Base-by-base conservation (phyloP, 1,284 basidiomycete genomes). In the Apiotrichum brassicae region DNA sequence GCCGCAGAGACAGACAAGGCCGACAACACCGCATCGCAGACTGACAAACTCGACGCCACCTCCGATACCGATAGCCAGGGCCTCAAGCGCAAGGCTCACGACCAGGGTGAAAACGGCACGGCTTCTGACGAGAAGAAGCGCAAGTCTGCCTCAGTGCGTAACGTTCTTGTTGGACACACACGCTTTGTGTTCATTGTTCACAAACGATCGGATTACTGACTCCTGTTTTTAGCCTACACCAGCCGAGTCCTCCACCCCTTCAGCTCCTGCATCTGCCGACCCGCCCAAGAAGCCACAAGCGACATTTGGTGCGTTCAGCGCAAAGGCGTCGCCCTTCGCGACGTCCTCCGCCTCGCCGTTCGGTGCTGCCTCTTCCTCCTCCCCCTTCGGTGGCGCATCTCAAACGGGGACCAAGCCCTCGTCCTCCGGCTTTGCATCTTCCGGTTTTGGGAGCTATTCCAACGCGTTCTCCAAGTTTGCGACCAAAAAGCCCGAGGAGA, bases 241-340 rank as follows among this genome's bases (percentile, higher is more conserved):
- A 5, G 26, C 32, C 12, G 42, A 41, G 13, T 19, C 34, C 20
- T n/a, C 38, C 4, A 11, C 43, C n/a, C n/a, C n/a, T 9, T 11
- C 39, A n/a, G 25, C 53, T 11, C n/a, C 44, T 1, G 44, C 50
- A 18, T 11, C 51, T 8, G 13, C 49, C 24, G 52, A 47, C 11
- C 53, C 61, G 11, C 47, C 51, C 16, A 65, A 65, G 56, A 62
- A 64, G 48, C 55, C 65, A 16, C 62, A 59, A 36, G 45, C 62
- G 13, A 64, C 63, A 4, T 85, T 84, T 57, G 81, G 81, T 59
- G 78, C 82, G 0, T 86, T 84, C 60, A 55, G 60, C 2, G 51
- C 62, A 16, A 53, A 59, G 22, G 48, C 65, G 3, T 59, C 57
- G 3, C 53, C 60, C 2, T 61, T 61, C 44, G 56, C 54, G 4